Percentiles rank a stretch among this genome's conserved stretches.
These are phyloP conservation scores for Apiotrichum domesticum DNA, from an alignment of 1,284 basidiomycete genomes.

Conservation along the genomic window DNA sequence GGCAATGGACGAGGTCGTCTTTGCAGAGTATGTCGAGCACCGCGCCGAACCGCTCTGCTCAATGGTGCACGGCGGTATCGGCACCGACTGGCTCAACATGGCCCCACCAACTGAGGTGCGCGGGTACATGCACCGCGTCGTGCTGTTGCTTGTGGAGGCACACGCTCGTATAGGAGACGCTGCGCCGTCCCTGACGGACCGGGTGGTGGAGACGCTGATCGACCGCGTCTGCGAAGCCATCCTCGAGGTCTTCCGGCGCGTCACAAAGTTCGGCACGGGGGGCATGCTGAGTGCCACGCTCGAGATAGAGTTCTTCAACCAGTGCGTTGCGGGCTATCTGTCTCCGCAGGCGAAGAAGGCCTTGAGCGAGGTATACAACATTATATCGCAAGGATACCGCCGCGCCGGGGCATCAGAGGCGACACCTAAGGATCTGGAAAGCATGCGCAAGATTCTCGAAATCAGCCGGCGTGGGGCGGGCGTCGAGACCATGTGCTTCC, in stretches of 20 bases:
- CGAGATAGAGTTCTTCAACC: slow-evolving; percentile 98
- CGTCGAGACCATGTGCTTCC: slow-evolving; percentile 81
- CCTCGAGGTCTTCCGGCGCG: slow-evolving; percentile 73
- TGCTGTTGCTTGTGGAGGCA: slow-evolving; percentile 82
- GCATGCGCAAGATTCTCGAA: slow-evolving; percentile 80
- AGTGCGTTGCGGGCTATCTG: slow-evolving; percentile 83
- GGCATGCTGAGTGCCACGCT: slow-evolving; percentile 98
- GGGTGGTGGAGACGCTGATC: slow-evolving; percentile 74
- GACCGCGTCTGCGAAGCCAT: slow-evolving; percentile 77
- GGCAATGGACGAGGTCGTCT: slow-evolving; percentile 79
- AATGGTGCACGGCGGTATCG: slow-evolving; percentile 70
- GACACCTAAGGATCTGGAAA: slow-evolving; percentile 78
- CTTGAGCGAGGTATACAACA: slow-evolving; percentile 85
- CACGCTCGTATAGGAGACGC: slow-evolving; percentile 83
- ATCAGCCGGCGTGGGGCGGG: slow-evolving; percentile 84
- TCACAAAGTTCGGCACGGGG: slow-evolving; percentile 89
- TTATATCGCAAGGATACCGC: slow-evolving; percentile 85
- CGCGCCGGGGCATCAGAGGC: slow-evolving; percentile 59
- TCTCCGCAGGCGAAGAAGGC: slow-evolving; percentile 70
- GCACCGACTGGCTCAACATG: slow-evolving; percentile 87
- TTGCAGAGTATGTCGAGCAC: slow-evolving; percentile 77
- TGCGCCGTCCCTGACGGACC: slow-evolving; percentile 70
- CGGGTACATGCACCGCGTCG: slow-evolving; percentile 83
- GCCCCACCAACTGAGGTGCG: slow-evolving; percentile 87
- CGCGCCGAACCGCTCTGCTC: slow-evolving; percentile 62